Base-by-base conservation (phyloP, 352 stramenopile species). In the Globisporangium lucens region DNA sequence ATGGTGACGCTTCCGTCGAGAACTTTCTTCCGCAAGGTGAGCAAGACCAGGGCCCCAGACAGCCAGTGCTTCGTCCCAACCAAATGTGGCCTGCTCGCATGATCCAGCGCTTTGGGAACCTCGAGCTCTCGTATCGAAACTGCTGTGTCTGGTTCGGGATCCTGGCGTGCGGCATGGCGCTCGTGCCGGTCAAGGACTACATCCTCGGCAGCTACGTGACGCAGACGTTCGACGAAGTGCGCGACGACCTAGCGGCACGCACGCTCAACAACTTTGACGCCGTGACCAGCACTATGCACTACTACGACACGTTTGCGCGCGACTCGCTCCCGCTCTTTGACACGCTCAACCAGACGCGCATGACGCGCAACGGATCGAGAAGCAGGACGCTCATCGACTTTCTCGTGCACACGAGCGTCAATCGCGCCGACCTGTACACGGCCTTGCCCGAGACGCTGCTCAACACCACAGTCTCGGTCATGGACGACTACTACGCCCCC, bases 151-250 rank as follows among this genome's bases (percentile, higher is more conserved):
- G 74, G 22, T 74, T 80, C 47, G 3, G 64, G 7, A 17, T 59
- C 1, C 33, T 56, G n/a, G 59, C n/a, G 67, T 75, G 3, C 66
- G 59, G 24, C 29, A 70, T 75, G 41, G 69, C 30, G 35, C 46
- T 71, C 41, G 70, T 72, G 4, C 76, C 76, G 1, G 51, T 79
- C n/a, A 83, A 83, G 52, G 76, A 83, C 43, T 83, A 77, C 46
- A 71, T 76, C 20, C 69, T 83, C 0, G 76, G 76, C 6, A 78
- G 69, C 65, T 83, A 83, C 57, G 65, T 74, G 13, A 83, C 76
- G 3, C 62, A 75, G n/a, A 63, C 67, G 6, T 83, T 83, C 56
- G 71, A 78, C 36, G 76, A 83, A 66, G 67, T 83, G 29, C 63
- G 76, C 10, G 74, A 83, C 52, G 69, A 79, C 29, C 61, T 66